phyloP scores from a whole-genome alignment of 805 yeast genomes.

The Lipomyces yamadae region DNA sequence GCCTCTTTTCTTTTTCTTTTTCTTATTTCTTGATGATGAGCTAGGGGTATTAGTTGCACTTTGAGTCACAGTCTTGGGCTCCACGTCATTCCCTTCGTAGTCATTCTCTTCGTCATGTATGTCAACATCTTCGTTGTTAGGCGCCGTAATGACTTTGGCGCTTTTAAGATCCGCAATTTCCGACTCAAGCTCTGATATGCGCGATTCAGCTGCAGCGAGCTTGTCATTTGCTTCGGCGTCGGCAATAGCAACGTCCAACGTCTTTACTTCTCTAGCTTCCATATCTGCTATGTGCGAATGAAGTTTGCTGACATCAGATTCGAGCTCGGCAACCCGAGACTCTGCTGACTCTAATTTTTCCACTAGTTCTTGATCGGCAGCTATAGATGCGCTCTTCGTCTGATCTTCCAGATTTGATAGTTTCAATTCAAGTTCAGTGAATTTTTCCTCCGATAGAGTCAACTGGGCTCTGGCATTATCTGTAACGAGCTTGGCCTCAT shows the following conservation, averaged over 20 bases:
- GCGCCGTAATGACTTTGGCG: not conserved
- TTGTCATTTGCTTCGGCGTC: slow-evolving; percentile 17
- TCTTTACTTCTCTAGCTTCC: slow-evolving; percentile 12
- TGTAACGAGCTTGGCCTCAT: not conserved
- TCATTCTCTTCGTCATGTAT: slow-evolving; percentile 11
- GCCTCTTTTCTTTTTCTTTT: slow-evolving; percentile 43
- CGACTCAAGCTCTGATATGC: slow-evolving; percentile 36
- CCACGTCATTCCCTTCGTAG: slow-evolving; percentile 11
- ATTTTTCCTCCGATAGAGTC: slow-evolving; percentile 2
- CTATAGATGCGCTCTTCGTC: not conserved
- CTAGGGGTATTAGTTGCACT: not conserved
- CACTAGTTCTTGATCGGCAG: not conserved
- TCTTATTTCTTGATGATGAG: slow-evolving; percentile 39
- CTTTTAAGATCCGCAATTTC: slow-evolving; percentile 21
- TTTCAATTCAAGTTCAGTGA: slow-evolving; percentile 7
- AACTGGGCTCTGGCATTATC: slow-evolving; percentile 10
- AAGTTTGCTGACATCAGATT: slow-evolving; percentile 17
- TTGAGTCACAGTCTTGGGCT: slow-evolving; percentile 11
- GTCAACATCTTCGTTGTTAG: too few relatives aligned
- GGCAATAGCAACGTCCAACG: not conserved
- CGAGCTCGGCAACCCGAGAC: slow-evolving; percentile 20
- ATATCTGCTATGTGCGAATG: not conserved
- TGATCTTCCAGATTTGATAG: not conserved
- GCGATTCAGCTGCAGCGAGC: slow-evolving; percentile 23
- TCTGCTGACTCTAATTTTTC: slow-evolving; percentile 16